phyloP scores from a whole-genome alignment of 2,329 filamentous ascomycete genomes.

The Hypoxylon sp. region DNA sequence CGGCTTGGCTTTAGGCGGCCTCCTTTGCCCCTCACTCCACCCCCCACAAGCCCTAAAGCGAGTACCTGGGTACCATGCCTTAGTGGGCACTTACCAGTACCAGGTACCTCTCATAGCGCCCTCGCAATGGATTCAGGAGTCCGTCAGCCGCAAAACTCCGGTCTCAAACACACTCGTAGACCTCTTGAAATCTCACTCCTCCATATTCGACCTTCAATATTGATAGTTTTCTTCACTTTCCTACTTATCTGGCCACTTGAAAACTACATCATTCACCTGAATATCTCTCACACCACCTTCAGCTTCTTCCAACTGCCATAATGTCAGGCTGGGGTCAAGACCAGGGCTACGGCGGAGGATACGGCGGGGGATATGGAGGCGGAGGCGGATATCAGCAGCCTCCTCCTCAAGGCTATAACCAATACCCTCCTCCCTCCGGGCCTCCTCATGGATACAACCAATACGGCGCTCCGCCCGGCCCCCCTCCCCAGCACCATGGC shows the following conservation, averaged over 20 bases:
- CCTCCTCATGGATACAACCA: conserved; percentile 46
- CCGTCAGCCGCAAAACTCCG: conserved; percentile 18
- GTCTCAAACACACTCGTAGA: neutral
- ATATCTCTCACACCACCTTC: neutral
- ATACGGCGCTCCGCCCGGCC: conserved; percentile 42
- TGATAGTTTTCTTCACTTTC: neutral
- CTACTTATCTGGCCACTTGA: neutral
- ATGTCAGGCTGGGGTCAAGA: conserved; percentile 49
- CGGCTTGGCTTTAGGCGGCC: neutral
- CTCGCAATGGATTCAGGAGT: neutral
- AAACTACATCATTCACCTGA: neutral
- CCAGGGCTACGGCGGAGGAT: conserved; percentile 30
- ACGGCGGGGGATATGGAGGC: conserved; percentile 20
- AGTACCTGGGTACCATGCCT: neutral
- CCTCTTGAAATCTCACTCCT: neutral
- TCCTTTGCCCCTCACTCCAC: neutral
- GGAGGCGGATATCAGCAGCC: conserved; percentile 28
- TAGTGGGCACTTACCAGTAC: neutral
- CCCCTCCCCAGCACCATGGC: conserved; percentile 41
- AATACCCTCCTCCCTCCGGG: conserved; percentile 43
- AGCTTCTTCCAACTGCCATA: conserved; percentile 1
- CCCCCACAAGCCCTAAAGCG: conserved; percentile 24
- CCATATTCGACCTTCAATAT: neutral
- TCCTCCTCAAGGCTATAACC: conserved; percentile 43
- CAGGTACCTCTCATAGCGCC: neutral